Evolutionary conservation across 257 asterid species (phyloP).

Genomic region (Gynochthodes officinalis): DNA sequence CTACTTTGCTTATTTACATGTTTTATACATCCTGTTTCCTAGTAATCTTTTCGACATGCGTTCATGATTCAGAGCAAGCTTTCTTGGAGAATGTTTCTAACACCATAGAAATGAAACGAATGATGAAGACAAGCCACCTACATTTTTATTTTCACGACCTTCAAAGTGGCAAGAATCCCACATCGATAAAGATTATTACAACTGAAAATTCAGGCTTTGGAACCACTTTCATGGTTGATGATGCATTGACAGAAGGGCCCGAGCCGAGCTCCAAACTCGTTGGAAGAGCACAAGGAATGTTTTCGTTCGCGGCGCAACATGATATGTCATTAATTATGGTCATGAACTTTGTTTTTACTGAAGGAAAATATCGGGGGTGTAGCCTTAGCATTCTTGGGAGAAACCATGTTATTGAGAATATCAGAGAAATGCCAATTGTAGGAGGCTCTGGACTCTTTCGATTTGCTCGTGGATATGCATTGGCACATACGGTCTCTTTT

Average conservation of each 20-base stretch:
- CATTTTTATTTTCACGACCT: constrained; percentile 61
- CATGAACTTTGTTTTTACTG: constrained; percentile 33
- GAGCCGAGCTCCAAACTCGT: constrained; percentile 37
- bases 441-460: constrained; percentile 59
- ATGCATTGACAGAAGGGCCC: constrained; percentile 44
- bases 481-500: constrained; percentile 38
- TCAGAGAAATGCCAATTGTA: constrained; percentile 60
- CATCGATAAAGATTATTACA: constrained; percentile 33
- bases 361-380: constrained; percentile 52
- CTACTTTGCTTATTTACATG: constrained; percentile 15
- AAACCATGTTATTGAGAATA: constrained; percentile 33
- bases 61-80: constrained; percentile 11
- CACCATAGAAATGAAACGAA: neutral
- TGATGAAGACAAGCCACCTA: constrained; percentile 34
- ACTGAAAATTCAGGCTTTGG: constrained; percentile 31
- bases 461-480: constrained; percentile 54
- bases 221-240: constrained; percentile 38
- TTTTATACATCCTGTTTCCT: constrained; percentile 18
- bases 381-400: constrained; percentile 48
- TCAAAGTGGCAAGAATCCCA: constrained; percentile 40
- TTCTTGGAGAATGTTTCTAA: constrained; percentile 31
- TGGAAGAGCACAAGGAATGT: constrained; percentile 62
- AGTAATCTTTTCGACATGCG: constrained; percentile 13
- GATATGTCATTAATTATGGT: constrained; percentile 35
- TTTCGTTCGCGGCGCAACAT: constrained; percentile 28